Evolutionary conservation across 257 asterid species (phyloP).

Genomic region (Orobanche coerulescens): DNA sequence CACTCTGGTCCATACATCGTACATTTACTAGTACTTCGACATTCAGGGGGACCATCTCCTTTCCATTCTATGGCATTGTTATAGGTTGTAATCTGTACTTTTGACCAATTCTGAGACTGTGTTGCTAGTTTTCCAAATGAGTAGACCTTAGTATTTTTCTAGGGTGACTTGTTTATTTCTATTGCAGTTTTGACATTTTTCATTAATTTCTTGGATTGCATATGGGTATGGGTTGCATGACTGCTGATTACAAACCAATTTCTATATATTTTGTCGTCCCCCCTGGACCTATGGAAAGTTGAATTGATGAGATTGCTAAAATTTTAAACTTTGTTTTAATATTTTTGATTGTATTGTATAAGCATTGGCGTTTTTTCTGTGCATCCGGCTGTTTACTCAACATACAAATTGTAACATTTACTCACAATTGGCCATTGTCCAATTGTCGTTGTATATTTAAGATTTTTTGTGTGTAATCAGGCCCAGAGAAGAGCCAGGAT

Average conservation of each 20-base stretch:
- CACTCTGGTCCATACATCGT: not conserved
- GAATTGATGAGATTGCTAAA: not conserved
- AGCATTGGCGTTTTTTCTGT: not conserved
- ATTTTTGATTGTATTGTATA: not conserved
- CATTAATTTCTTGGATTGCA: no score
- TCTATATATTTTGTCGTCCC: not conserved
- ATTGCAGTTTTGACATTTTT: no score
- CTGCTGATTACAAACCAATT: no score
- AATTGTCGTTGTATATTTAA: not conserved
- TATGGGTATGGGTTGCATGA: no score
- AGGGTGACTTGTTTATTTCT: not conserved
- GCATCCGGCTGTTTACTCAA: not conserved
- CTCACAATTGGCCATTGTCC: not conserved
- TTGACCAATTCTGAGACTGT: not conserved
- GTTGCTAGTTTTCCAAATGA: not conserved
- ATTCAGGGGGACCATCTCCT: not conserved
- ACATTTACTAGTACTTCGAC: not conserved
- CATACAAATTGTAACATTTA: not conserved
- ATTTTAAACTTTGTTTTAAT: not conserved
- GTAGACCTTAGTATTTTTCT: not conserved
- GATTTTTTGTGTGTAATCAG: conserved; percentile 30
- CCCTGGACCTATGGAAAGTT: not conserved
- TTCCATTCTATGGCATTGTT: not conserved
- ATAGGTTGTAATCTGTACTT: not conserved
- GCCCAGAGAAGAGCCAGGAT: conserved; percentile 59